Percentiles rank a stretch among this genome's conserved stretches.
Evolutionary conservation across 495 filamentous ascomycete genomes (phyloP).

Genomic region (Penicillium taxi): DNA sequence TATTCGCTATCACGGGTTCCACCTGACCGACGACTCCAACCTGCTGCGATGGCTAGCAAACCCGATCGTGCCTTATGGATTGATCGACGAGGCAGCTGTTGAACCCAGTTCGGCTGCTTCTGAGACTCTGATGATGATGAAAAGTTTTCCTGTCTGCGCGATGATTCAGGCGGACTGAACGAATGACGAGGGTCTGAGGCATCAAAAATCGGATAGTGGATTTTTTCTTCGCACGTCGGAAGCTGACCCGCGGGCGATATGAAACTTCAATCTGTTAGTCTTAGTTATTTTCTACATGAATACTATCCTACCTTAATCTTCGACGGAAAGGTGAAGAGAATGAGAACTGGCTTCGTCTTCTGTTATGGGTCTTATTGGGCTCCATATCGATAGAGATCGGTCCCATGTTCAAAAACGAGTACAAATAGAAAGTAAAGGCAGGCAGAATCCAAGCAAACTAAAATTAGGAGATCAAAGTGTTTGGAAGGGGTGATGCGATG

Average conservation of each 20-base stretch:
- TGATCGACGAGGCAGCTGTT: constrained; percentile 23
- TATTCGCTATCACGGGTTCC: background rate
- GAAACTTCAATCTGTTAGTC: constrained; percentile 3
- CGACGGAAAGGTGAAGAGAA: constrained; percentile 15
- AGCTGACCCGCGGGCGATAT: background rate
- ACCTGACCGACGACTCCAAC: constrained; percentile 17
- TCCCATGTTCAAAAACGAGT: background rate
- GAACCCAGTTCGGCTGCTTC: constrained; percentile 19
- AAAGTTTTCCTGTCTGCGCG: constrained; percentile 6
- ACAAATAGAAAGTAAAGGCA: background rate
- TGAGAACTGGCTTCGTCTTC: no score
- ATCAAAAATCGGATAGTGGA: constrained; percentile 33
- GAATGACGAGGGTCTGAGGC: constrained; percentile 30
- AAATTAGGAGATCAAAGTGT: background rate
- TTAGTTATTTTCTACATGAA: no score
- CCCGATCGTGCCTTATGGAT: constrained; percentile 29
- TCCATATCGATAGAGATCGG: no score
- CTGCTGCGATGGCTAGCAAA: constrained; percentile 23
- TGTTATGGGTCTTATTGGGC: no score
- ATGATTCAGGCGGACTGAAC: constrained; percentile 19
- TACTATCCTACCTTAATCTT: no score
- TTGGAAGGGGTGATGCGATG: background rate
- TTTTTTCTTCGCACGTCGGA: constrained; percentile 25
- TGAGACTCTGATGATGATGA: constrained; percentile 8
- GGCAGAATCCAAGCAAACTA: background rate